phyloP scores from a whole-genome alignment of 2,329 filamentous ascomycete genomes.

The Penicillium sp. region DNA sequence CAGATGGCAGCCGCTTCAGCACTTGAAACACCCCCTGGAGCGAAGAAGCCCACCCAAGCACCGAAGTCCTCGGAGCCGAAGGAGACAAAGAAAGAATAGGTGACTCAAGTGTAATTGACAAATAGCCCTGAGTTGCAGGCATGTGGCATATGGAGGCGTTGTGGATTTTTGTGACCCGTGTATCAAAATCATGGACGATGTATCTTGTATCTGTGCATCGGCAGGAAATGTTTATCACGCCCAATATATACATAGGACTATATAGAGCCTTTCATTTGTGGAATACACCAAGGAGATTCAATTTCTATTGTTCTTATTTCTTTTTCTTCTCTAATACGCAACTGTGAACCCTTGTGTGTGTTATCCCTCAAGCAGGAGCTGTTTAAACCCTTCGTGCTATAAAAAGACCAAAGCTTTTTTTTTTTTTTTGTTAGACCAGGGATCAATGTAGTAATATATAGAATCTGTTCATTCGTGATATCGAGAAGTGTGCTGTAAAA shows the following conservation, averaged over 20 bases:
- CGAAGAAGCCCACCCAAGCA: not conserved
- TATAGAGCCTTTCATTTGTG: constrained; percentile 3
- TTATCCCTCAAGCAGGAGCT: not conserved
- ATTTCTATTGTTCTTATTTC: not conserved
- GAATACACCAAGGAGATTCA: not conserved
- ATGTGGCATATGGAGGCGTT: constrained; percentile 17
- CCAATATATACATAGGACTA: constrained; percentile 1
- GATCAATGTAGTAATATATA: no score
- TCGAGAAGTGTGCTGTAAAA: no score
- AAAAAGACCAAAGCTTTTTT: no score
- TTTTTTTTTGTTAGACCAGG: no score
- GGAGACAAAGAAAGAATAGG: constrained; percentile 7
- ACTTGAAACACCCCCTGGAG: constrained; percentile 7
- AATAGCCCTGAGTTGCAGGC: constrained; percentile 1
- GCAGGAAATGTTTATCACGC: not conserved
- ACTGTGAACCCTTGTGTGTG: no score
- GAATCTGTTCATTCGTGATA: no score
- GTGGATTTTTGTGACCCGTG: constrained; percentile 9
- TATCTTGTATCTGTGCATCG: constrained; percentile 7
- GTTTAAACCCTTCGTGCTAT: no score
- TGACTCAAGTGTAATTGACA: not conserved
- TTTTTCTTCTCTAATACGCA: not conserved
- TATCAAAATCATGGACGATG: constrained; percentile 9
- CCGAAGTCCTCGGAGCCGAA: constrained; percentile 7
- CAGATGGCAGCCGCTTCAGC: constrained; percentile 23